Evolutionary conservation across 768 basidiomycete genomes (phyloP).

Genomic region (Pisolithus orientalis): DNA sequence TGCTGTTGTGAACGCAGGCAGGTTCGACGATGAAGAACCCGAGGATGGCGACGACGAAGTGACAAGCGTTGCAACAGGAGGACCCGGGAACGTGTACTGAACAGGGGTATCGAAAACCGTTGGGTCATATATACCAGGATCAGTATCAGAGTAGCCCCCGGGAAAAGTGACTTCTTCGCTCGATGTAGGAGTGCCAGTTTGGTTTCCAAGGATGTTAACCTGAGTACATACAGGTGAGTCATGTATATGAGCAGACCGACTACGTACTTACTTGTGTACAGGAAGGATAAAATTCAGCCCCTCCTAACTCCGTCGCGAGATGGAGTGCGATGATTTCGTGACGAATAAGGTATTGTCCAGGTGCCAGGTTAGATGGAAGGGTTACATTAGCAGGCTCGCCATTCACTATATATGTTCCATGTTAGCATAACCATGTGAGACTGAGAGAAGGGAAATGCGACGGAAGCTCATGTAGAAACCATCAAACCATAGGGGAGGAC

Average conservation of each 20-base stretch:
- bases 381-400: constrained; percentile 36
- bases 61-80: constrained; percentile 39
- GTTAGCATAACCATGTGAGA: neutral
- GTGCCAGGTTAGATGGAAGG: constrained; percentile 46
- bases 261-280: constrained; percentile 42
- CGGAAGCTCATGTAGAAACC: too few species aligned
- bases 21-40: constrained; percentile 10
- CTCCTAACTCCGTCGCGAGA: constrained; percentile 46
- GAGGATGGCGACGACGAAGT: constrained; percentile 6
- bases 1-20: neutral
- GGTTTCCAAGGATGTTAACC: constrained; percentile 48
- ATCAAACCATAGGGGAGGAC: neutral
- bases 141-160: constrained; percentile 63
- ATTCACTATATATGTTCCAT: constrained; percentile 23
- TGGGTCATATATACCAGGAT: constrained; percentile 66
- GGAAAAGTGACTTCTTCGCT: constrained; percentile 60
- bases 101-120: constrained; percentile 28
- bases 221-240: constrained; percentile 19
- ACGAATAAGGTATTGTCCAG: constrained; percentile 71
- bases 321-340: constrained; percentile 81
- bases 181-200: constrained; percentile 39
- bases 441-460: too few species aligned
- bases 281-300: constrained; percentile 77
- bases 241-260: constrained; percentile 1
- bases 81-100: constrained; percentile 48